Base-by-base conservation (phyloP, 768 basidiomycete species). In the Agaricus subrufescens region DNA sequence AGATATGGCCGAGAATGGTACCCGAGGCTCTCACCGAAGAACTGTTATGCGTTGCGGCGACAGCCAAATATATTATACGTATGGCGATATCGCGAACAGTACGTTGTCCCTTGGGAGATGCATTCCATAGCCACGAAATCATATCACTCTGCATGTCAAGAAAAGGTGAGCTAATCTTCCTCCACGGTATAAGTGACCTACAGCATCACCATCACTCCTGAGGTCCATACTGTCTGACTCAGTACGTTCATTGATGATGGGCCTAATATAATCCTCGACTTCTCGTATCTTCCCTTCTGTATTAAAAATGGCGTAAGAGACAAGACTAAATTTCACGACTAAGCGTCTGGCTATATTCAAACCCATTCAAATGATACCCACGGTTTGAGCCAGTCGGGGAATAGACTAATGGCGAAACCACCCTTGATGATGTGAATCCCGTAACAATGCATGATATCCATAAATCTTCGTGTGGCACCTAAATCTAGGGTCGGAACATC, bases 381-480 rank as follows among this genome's bases (percentile, higher is more conserved):
- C 80, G 77, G 75, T 59, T 71, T 73, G n/a, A 82, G 52, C 56
- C 76, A 66, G 19, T 59, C 47, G 0, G 80, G 81, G 52, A 76
- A 70, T 10, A 74, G 37, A 25, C 67, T 67, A 37, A 82, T 67
- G 8, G 71, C 65, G 2, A 42, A 29, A 0, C 66, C 66, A 2
- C 65, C 64, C 23, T 62, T 69, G 6, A 72, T 57, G 14, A 80
- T 65, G 15, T 73, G 67, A 14, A 66, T 58, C 4, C 77, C 65
- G 54, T 72, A 77, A 37, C 64, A 56, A 14, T 72, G 64, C 47
- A 67, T 71, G n/a, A 78, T 60, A 4, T 64, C 61, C 25, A 69
- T 65, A 54, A 75, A 82, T 31, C 73, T 77, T 5, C 62, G 61
- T 56, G 80, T 61, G 0, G 73, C 63, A 61, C 80, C 80, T 82